Percentiles rank a stretch among this genome's conserved stretches.
phyloP scores from a whole-genome alignment of 208 protist genomes.

The Trypanosoma theileri region DNA sequence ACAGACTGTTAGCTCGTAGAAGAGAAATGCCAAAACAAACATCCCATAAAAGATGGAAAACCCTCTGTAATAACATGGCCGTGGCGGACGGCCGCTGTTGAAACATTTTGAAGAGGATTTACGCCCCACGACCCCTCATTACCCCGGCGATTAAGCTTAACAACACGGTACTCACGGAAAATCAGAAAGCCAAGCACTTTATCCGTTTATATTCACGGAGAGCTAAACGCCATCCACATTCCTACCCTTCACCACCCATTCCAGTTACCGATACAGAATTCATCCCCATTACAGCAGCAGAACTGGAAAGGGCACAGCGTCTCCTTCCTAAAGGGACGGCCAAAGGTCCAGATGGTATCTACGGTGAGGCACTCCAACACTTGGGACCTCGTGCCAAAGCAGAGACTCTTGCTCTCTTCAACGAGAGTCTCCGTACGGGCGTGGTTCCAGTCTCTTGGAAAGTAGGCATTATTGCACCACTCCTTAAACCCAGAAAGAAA shows the following conservation, averaged over 20 bases:
- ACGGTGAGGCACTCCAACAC: conserved; percentile 6
- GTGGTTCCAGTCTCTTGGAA: conserved; percentile 20
- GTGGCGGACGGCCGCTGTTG: neutral
- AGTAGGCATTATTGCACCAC: conserved; percentile 18
- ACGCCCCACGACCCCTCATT: neutral
- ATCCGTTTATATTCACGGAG: neutral
- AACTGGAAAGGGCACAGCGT: conserved; percentile 5
- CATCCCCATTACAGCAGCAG: neutral
- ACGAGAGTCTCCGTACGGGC: conserved; percentile 8
- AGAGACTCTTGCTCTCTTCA: conserved; percentile 13
- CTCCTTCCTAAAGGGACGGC: neutral
- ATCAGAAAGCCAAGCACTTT: neutral
- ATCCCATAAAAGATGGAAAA: neutral
- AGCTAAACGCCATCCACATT: neutral
- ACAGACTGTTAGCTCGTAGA: neutral
- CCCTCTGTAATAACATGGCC: neutral
- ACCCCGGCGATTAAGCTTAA: neutral
- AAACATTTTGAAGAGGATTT: conserved; percentile 6
- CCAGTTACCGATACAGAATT: neutral
- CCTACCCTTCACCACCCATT: neutral
- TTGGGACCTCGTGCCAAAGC: neutral
- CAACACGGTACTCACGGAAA: neutral
- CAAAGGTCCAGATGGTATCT: neutral
- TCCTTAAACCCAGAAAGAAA: conserved; percentile 25
- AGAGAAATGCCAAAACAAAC: conserved; percentile 13